Conservation (phyloP, 148 eudicot species). For the Camellia lanceoleosa region DNA sequence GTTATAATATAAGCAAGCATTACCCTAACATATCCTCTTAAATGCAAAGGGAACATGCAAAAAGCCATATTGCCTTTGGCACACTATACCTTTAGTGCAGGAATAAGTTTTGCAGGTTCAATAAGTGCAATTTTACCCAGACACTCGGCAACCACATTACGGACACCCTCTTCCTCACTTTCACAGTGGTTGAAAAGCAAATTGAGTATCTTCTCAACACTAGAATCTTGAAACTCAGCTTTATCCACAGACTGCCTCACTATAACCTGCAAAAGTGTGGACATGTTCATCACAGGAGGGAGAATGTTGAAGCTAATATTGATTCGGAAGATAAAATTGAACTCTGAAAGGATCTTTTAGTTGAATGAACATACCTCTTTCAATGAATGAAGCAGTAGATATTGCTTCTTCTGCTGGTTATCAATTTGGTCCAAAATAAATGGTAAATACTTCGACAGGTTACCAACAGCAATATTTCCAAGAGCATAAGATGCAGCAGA, state of each 20-base stretch:
- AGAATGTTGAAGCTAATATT: neutral
- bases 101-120: conserved; percentile 86
- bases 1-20: conserved; percentile 10
- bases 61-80: neutral
- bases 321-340: neutral
- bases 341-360: neutral
- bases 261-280: conserved; percentile 58
- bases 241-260: conserved; percentile 97
- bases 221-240: conserved; percentile 92
- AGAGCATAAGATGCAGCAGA: conserved; percentile 94
- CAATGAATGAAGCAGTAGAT: conserved; percentile 86
- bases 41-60: neutral
- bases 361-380: conserved; percentile 66
- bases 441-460: conserved; percentile 83
- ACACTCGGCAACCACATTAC: conserved; percentile 98
- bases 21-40: neutral
- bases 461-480: conserved; percentile 94
- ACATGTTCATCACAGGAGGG: neutral
- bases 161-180: conserved; percentile 99
- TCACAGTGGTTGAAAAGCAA: conserved; percentile 92
- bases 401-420: conserved; percentile 96
- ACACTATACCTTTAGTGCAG: conserved; percentile 77
- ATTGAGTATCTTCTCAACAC: conserved; percentile 91
- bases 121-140: conserved; percentile 95
- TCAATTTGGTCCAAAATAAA: conserved; percentile 96